Evolutionary conservation across 2,329 filamentous ascomycete species (phyloP).

Genomic region (Bipolaris gigantea): DNA sequence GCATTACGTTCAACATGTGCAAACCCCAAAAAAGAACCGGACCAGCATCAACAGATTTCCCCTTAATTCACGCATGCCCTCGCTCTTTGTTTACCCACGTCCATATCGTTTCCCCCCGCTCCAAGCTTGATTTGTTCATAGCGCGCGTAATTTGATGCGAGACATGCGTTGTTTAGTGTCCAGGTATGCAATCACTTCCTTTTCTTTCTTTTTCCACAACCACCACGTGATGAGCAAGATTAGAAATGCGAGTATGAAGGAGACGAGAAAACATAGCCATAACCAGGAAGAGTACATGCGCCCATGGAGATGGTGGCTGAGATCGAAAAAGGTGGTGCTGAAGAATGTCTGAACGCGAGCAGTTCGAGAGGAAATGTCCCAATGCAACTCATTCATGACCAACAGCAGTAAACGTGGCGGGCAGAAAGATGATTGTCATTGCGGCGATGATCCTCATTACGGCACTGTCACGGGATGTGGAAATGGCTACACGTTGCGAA

Average conservation of each 20-base stretch:
- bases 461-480: conserved; percentile 21
- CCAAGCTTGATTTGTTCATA: neutral
- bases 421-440: conserved; percentile 31
- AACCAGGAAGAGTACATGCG: conserved; percentile 22
- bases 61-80: no score
- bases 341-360: conserved; percentile 21
- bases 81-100: no score
- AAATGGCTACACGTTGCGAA: conserved; percentile 17
- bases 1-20: no score
- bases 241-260: conserved; percentile 11
- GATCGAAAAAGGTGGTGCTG: conserved; percentile 26
- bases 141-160: neutral
- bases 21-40: no score
- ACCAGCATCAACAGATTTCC: no score
- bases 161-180: neutral
- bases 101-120: neutral
- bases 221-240: conserved; percentile 14
- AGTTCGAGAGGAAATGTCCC: neutral
- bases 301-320: conserved; percentile 8
- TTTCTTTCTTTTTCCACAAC: conserved; percentile 23
- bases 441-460: conserved; percentile 28
- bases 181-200: neutral
- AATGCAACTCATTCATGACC: neutral
- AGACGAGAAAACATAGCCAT: conserved; percentile 26
- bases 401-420: conserved; percentile 30